phyloP scores from a whole-genome alignment of 2,329 filamentous ascomycete genomes.

The Sphaceloma murrayae region DNA sequence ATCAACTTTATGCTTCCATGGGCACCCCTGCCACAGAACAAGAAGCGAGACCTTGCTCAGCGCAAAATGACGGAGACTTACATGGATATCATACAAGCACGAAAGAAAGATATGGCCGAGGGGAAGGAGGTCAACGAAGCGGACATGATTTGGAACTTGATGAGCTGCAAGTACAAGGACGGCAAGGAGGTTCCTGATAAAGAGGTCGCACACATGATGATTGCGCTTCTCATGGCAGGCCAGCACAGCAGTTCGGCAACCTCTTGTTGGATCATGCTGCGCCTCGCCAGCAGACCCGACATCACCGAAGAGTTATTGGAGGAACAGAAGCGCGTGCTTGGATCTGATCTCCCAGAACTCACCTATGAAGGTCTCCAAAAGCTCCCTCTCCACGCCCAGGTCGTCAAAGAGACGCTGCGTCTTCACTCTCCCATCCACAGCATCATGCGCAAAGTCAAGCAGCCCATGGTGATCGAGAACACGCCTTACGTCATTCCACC shows the following conservation, averaged over 20 bases:
- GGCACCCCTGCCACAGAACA: constrained; percentile 82
- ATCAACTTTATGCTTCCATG: constrained; percentile 87
- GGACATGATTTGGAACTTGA: constrained; percentile 87
- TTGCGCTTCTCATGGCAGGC: constrained; percentile 82
- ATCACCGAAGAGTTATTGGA: constrained; percentile 72
- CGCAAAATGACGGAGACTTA: constrained; percentile 72
- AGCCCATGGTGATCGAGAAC: constrained; percentile 71
- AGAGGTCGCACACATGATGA: constrained; percentile 89
- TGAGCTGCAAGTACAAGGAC: constrained; percentile 78
- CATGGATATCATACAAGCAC: constrained; percentile 68
- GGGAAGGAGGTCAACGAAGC: constrained; percentile 41
- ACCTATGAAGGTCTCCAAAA: constrained; percentile 68
- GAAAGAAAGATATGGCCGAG: constrained; percentile 43
- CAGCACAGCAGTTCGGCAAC: constrained; percentile 84
- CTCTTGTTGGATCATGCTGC: constrained; percentile 74
- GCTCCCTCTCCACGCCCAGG: constrained; percentile 70
- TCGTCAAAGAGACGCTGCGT: constrained; percentile 85
- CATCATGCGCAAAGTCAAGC: constrained; percentile 86
- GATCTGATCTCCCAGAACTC: constrained; percentile 63
- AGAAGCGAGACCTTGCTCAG: constrained; percentile 69
- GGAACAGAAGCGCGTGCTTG: constrained; percentile 68
- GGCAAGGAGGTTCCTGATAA: constrained; percentile 68
- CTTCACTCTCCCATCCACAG: constrained; percentile 90
- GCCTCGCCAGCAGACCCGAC: constrained; percentile 65
- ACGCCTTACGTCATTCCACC: constrained; percentile 76